Percentiles rank a stretch among this genome's conserved stretches.
Conservation (phyloP, 176 grass and related monocot species). For the Luzula sylvatica region DNA sequence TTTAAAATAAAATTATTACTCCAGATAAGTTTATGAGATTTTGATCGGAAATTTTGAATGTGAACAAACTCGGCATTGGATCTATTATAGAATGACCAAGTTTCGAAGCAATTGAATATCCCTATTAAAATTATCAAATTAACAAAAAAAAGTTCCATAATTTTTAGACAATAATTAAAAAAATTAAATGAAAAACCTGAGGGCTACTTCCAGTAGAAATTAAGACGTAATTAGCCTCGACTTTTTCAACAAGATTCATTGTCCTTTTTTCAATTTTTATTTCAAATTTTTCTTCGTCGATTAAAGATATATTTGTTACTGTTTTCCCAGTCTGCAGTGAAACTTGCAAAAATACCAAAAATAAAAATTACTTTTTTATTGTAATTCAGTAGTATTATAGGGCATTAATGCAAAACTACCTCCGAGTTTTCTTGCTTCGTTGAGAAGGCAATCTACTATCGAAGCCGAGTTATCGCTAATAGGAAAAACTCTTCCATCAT, state of each 20-base stretch:
- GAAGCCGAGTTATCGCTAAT: slow-evolving; percentile 63
- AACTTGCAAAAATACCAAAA: slow-evolving; percentile 47
- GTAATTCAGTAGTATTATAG: neutral
- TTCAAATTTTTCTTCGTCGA: slow-evolving; percentile 39
- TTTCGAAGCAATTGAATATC: slow-evolving; percentile 51
- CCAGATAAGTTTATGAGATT: slow-evolving; percentile 45
- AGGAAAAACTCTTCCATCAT: slow-evolving; percentile 91
- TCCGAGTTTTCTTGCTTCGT: slow-evolving; percentile 66
- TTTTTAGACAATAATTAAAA: neutral
- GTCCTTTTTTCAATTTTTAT: slow-evolving; percentile 73
- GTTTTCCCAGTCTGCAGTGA: slow-evolving; percentile 73
- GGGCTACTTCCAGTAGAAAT: slow-evolving; percentile 70
- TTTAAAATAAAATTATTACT: slow-evolving; percentile 33
- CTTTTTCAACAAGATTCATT: slow-evolving; percentile 53
- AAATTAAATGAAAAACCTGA: slow-evolving; percentile 34
- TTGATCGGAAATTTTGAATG: slow-evolving; percentile 73
- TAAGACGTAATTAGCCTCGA: slow-evolving; percentile 51
- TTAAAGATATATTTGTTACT: slow-evolving; percentile 46
- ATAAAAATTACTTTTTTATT: neutral
- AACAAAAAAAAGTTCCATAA: neutral
- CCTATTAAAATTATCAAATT: slow-evolving; percentile 34
- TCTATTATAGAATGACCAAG: slow-evolving; percentile 68
- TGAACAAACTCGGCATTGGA: slow-evolving; percentile 85
- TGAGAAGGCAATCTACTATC: slow-evolving; percentile 76
- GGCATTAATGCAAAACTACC: slow-evolving; percentile 30